phyloP scores from a whole-genome alignment of 2,329 filamentous ascomycete species.

The Penicillium sp. region DNA sequence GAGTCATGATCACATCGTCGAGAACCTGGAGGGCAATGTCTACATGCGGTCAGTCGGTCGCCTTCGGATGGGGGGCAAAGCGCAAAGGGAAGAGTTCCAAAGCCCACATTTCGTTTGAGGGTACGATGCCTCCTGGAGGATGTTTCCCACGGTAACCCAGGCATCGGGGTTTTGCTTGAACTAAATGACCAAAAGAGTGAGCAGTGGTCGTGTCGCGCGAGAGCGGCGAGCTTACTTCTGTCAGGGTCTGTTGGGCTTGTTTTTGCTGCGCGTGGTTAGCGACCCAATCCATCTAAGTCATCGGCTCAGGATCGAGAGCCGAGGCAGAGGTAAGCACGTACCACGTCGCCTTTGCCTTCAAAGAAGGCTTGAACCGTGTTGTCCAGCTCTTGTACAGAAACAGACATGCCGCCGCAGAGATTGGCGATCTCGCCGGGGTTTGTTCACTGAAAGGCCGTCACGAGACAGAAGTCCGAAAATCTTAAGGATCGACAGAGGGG shows the following conservation, averaged over 20 bases:
- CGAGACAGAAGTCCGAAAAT: conserved; percentile 8
- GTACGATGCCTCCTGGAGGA: conserved; percentile 87
- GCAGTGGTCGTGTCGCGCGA: not conserved
- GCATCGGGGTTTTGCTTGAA: conserved; percentile 99
- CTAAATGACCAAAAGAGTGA: conserved; percentile 46
- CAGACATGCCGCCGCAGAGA: conserved; percentile 51
- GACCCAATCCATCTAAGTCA: not conserved
- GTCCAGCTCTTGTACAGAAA: conserved; percentile 91
- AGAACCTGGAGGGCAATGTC: conserved; percentile 93
- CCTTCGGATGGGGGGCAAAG: not conserved
- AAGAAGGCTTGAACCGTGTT: conserved; percentile 94
- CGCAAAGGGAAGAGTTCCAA: not conserved
- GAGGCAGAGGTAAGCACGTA: conserved; percentile 47
- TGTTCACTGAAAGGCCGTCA: conserved; percentile 19
- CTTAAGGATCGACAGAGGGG: conserved; percentile 4
- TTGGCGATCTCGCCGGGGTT: conserved; percentile 28
- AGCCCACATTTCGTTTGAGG: conserved; percentile 90
- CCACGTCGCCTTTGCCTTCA: conserved; percentile 89
- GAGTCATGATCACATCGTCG: conserved; percentile 96
- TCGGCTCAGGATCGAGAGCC: not conserved
- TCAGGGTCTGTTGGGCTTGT: conserved; percentile 84
- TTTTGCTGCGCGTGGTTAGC: conserved; percentile 67
- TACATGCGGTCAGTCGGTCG: conserved; percentile 41
- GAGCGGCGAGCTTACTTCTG: conserved; percentile 64
- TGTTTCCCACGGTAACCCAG: conserved; percentile 96